Evolutionary conservation across 345 rosid genomes (phyloP).

Genomic region (Syzygium oleosum): DNA sequence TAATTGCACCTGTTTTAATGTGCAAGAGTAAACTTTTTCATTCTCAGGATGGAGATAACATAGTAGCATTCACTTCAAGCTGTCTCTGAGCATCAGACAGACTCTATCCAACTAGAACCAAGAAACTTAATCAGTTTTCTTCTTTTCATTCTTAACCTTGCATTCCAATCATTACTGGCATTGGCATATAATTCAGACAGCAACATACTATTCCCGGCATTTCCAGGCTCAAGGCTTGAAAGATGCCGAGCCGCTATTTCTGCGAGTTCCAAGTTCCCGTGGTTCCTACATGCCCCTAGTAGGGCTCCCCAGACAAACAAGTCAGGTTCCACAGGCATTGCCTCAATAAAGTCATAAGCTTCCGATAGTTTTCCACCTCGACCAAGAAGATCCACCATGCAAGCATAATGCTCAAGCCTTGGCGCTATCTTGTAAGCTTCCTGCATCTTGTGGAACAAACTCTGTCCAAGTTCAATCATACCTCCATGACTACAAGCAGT

Average conservation of each 20-base stretch:
- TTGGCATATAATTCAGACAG: slow-evolving; percentile 53
- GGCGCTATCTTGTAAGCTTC: slow-evolving; percentile 47
- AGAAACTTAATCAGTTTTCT: slow-evolving; percentile 26
- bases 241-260: slow-evolving; percentile 52
- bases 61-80: background rate
- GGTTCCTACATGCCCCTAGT: slow-evolving; percentile 74
- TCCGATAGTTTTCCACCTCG: slow-evolving; percentile 62
- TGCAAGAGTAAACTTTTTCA: background rate
- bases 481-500: slow-evolving; percentile 80
- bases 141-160: slow-evolving; percentile 49
- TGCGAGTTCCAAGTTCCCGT: slow-evolving; percentile 65
- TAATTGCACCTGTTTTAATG: background rate
- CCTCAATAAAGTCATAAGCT: slow-evolving; percentile 47
- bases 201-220: slow-evolving; percentile 45
- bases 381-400: slow-evolving; percentile 79
- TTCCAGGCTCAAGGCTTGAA: slow-evolving; percentile 61
- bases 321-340: slow-evolving; percentile 66
- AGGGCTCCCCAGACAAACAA: slow-evolving; percentile 88
- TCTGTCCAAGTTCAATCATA: slow-evolving; percentile 52
- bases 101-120: slow-evolving; percentile 71
- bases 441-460: slow-evolving; percentile 57
- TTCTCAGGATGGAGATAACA: background rate
- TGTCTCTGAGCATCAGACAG: slow-evolving; percentile 1
- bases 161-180: slow-evolving; percentile 36
- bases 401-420: slow-evolving; percentile 77